phyloP scores from a whole-genome alignment of 331 rosid genomes.

The Phaseolus coccineus region DNA sequence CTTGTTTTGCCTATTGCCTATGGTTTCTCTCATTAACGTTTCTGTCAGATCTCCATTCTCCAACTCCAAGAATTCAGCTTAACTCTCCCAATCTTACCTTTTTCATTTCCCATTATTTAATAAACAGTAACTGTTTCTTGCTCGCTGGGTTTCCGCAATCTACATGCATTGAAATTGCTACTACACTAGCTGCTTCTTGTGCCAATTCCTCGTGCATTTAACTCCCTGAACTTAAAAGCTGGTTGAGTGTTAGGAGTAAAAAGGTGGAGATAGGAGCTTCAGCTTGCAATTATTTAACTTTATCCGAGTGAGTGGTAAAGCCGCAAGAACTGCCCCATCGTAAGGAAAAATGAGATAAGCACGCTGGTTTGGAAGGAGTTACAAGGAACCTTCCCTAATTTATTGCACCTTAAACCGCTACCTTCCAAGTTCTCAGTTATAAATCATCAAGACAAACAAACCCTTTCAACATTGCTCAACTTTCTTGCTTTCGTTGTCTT shows the following conservation, averaged over 20 bases:
- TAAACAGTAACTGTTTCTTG: constrained; percentile 31
- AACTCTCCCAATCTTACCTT: not conserved
- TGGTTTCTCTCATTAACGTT: not conserved
- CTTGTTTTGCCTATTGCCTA: constrained; percentile 28
- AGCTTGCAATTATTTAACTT: constrained; percentile 23
- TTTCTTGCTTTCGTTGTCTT: not conserved
- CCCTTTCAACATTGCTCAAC: constrained; percentile 29
- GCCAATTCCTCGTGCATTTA: constrained; percentile 31
- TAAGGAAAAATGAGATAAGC: constrained; percentile 32
- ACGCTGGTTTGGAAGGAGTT: constrained; percentile 39
- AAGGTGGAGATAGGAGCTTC: not conserved
- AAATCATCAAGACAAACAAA: not conserved
- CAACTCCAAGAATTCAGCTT: constrained; percentile 44
- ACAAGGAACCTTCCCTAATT: constrained; percentile 41
- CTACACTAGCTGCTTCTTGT: constrained; percentile 7
- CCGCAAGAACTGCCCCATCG: constrained; percentile 28
- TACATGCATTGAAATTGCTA: constrained; percentile 22
- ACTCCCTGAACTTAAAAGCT: not conserved
- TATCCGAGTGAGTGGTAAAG: constrained; percentile 22
- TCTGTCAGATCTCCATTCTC: constrained; percentile 51
- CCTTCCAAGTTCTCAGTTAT: constrained; percentile 3
- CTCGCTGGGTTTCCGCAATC: constrained; percentile 24
- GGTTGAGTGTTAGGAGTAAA: not conserved
- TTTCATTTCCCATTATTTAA: not conserved
- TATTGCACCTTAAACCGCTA: constrained; percentile 11